A percentile compares a stretch with the other conserved stretches of the same genome.
These are phyloP conservation scores for Podospora conica DNA, from an alignment of 495 filamentous ascomycete species.

Conservation along the genomic window DNA sequence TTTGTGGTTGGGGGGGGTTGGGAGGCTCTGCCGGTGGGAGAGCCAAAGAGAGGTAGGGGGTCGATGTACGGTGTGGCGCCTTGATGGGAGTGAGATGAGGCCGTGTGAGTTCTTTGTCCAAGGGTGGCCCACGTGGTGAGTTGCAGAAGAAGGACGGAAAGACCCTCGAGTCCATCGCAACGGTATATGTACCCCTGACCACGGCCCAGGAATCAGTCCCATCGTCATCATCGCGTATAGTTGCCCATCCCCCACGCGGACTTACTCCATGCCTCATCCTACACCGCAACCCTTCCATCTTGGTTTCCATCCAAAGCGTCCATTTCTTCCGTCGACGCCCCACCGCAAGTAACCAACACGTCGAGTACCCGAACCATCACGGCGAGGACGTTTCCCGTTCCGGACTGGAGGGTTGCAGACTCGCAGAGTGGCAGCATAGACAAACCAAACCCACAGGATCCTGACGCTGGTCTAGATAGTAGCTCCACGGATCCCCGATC, in stretches of 20 bases:
- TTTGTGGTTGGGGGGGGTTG: constrained; percentile 38
- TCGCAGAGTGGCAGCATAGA: not conserved
- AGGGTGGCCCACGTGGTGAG: not conserved
- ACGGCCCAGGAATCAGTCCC: not conserved
- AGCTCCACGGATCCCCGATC: not conserved
- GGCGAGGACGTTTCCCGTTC: not conserved
- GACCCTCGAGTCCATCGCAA: not conserved
- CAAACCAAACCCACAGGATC: not conserved
- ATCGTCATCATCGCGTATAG: not conserved
- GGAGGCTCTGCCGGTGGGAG: constrained; percentile 2
- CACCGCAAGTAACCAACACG: not conserved
- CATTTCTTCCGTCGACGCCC: not conserved
- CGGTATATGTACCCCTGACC: not conserved
- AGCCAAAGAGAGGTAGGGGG: not conserved
- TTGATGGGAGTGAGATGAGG: too few species aligned
- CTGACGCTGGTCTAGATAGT: not conserved
- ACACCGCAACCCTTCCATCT: not conserved
- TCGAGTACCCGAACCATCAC: not conserved
- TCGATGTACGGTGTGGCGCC: too few species aligned
- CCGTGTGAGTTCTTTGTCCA: not conserved
- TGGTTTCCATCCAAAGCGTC: not conserved
- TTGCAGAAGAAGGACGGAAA: not conserved
- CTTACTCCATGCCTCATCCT: not conserved
- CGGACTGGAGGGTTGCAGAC: not conserved
- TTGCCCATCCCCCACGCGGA: not conserved